Evolutionary conservation across 2,329 filamentous ascomycete genomes (phyloP).

Genomic region (Coniella vitis): DNA sequence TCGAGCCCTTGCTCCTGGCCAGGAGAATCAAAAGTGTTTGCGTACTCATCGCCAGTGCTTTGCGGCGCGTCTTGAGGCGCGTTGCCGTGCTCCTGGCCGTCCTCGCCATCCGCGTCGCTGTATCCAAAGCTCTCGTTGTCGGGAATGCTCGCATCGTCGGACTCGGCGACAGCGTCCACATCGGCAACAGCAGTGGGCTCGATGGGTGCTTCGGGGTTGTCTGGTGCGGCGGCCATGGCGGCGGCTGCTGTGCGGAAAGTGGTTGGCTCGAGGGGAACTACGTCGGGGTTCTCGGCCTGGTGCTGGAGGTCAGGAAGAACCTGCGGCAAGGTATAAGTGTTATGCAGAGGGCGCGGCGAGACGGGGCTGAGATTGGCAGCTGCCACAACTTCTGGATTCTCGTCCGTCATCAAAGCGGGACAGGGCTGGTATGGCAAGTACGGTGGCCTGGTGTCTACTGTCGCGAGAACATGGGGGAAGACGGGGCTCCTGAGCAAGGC

Average conservation of each 20-base stretch:
- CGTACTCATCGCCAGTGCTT: slow-evolving; percentile 40
- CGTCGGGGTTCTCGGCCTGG: slow-evolving; percentile 43
- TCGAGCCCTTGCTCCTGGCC: slow-evolving; percentile 22
- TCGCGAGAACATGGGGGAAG: neutral
- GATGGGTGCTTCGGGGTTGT: slow-evolving; percentile 17
- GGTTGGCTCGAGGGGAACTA: slow-evolving; percentile 20
- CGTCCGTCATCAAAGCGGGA: slow-evolving; percentile 34
- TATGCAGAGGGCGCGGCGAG: slow-evolving; percentile 36
- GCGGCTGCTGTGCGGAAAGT: slow-evolving; percentile 27
- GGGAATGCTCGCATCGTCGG: slow-evolving; percentile 29
- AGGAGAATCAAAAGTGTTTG: slow-evolving; percentile 45
- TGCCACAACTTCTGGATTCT: slow-evolving; percentile 42
- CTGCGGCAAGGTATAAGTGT: slow-evolving; percentile 38
- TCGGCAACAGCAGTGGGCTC: slow-evolving; percentile 24
- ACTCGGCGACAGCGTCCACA: slow-evolving; percentile 23
- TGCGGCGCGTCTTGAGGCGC: slow-evolving; percentile 21
- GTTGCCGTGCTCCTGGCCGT: slow-evolving; percentile 23
- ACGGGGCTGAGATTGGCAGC: slow-evolving; percentile 46
- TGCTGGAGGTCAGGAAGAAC: slow-evolving; percentile 43
- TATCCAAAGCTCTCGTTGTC: slow-evolving; percentile 45
- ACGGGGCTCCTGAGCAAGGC: neutral
- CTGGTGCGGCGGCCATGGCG: slow-evolving; percentile 22
- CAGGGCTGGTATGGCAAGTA: neutral
- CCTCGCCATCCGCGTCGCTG: slow-evolving; percentile 30
- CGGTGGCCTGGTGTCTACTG: neutral